These are phyloP conservation scores for Austropuccinia psidii DNA, from an alignment of 1,284 basidiomycete species.

Conservation along the genomic window DNA sequence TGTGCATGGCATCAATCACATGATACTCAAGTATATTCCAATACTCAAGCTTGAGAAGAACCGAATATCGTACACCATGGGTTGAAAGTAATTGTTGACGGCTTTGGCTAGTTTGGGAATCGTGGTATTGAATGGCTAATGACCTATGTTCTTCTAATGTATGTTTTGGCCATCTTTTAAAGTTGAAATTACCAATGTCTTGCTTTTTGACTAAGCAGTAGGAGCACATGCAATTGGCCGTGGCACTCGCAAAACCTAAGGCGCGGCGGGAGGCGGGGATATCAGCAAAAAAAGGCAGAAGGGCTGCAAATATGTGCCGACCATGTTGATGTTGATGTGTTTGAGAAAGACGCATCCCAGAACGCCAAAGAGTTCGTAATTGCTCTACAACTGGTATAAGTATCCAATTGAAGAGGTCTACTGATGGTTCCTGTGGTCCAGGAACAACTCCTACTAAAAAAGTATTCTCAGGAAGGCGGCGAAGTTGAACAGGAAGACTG, in stretches of 20 bases:
- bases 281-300: slow-evolving; percentile 37
- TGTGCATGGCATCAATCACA: slow-evolving; percentile 34
- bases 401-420: slow-evolving; percentile 44
- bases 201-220: slow-evolving; percentile 11
- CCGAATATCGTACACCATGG: slow-evolving; percentile 27
- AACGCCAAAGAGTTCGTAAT: slow-evolving; percentile 44
- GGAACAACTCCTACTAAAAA: slow-evolving; percentile 49
- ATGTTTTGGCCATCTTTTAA: not conserved
- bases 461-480: slow-evolving; percentile 48
- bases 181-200: not conserved
- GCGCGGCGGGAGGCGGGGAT: slow-evolving; percentile 33
- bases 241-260: slow-evolving; percentile 25
- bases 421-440: slow-evolving; percentile 39
- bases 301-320: not conserved
- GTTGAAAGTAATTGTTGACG: not conserved
- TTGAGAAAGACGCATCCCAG: slow-evolving; percentile 41
- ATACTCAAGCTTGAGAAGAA: slow-evolving; percentile 14
- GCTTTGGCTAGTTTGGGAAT: not conserved
- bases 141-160: not conserved
- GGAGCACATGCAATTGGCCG: slow-evolving; percentile 30
- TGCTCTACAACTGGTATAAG: slow-evolving; percentile 45
- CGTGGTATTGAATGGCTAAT: slow-evolving; percentile 3
- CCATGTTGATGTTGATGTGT: not conserved
- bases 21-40: slow-evolving; percentile 27
- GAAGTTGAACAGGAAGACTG: slow-evolving; percentile 42